These are phyloP conservation scores for Athelia sp. DNA, from an alignment of 1,284 basidiomycete species.

Conservation along the genomic window DNA sequence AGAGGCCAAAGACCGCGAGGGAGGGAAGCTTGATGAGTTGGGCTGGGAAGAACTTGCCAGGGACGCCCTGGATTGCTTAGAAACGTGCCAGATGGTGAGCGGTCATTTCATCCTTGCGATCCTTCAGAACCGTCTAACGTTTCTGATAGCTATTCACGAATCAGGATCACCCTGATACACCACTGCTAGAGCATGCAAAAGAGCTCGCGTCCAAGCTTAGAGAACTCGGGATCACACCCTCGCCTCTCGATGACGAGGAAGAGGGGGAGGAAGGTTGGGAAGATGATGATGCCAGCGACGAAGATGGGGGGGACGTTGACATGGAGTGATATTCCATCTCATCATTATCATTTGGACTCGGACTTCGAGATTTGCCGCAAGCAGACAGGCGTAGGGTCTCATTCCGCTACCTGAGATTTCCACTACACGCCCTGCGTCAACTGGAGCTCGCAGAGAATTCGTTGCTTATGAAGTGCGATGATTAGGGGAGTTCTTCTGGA, in stretches of 20 bases:
- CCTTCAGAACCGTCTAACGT: too few species aligned
- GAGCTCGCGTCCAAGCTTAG: conserved; percentile 75
- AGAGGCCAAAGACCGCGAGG: conserved; percentile 48
- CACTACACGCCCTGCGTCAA: too few species aligned
- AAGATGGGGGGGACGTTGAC: conserved; percentile 30
- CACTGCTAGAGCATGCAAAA: conserved; percentile 72
- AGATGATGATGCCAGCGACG: conserved; percentile 46
- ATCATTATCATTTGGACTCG: too few species aligned
- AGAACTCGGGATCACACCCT: conserved; percentile 62
- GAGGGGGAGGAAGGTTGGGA: conserved; percentile 54
- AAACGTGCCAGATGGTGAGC: conserved; percentile 75
- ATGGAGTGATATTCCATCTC: conserved; percentile 16
- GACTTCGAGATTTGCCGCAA: too few species aligned
- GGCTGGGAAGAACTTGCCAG: conserved; percentile 77
- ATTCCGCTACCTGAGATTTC: too few species aligned
- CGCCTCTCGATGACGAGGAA: conserved; percentile 51
- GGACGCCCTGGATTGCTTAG: conserved; percentile 78
- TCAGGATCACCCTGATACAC: conserved; percentile 72
- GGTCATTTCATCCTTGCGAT: background rate
- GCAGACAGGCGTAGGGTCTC: too few species aligned
- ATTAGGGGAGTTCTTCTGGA: too few species aligned
- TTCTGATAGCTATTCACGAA: conserved; percentile 63
- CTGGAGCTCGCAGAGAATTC: too few species aligned
- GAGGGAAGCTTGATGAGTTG: conserved; percentile 53
- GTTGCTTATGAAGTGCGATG: too few species aligned